These are phyloP conservation scores for Monosporascus ibericus DNA, from an alignment of 2,329 filamentous ascomycete species.

Conservation along the genomic window DNA sequence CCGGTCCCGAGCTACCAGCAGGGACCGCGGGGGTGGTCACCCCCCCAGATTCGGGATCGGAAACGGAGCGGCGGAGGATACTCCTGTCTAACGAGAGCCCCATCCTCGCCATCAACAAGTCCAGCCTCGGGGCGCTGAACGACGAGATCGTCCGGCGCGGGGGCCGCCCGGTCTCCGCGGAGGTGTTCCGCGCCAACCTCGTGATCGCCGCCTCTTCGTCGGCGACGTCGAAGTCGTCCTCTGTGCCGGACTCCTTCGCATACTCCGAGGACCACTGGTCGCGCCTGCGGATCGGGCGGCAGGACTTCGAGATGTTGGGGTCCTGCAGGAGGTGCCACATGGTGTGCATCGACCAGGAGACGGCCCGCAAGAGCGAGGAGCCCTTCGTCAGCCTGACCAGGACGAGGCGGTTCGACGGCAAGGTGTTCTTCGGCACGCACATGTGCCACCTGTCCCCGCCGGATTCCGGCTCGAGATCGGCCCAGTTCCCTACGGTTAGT, in stretches of 20 bases:
- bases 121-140: constrained; percentile 76
- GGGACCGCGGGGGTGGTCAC: constrained; percentile 49
- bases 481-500: constrained; percentile 38
- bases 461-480: constrained; percentile 16
- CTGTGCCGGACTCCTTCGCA: constrained; percentile 40
- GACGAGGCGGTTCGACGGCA: constrained; percentile 74
- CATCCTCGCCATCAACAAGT: constrained; percentile 75
- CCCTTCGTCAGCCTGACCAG: constrained; percentile 86
- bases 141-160: constrained; percentile 57
- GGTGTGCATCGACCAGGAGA: constrained; percentile 88
- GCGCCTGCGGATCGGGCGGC: constrained; percentile 56
- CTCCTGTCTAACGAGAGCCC: constrained; percentile 90
- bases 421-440: constrained; percentile 86
- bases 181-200: constrained; percentile 86
- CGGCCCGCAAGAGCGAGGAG: constrained; percentile 70
- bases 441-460: constrained; percentile 43
- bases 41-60: constrained; percentile 51
- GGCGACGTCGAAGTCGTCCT: not conserved
- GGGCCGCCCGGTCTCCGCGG: constrained; percentile 59
- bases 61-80: constrained; percentile 50
- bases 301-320: constrained; percentile 67
- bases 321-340: constrained; percentile 89
- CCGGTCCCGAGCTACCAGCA: constrained; percentile 37
- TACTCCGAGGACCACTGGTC: constrained; percentile 82
- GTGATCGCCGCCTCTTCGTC: constrained; percentile 45